Evolutionary conservation across 208 protist genomes (phyloP).

Genomic region (Strigomonas culicis): DNA sequence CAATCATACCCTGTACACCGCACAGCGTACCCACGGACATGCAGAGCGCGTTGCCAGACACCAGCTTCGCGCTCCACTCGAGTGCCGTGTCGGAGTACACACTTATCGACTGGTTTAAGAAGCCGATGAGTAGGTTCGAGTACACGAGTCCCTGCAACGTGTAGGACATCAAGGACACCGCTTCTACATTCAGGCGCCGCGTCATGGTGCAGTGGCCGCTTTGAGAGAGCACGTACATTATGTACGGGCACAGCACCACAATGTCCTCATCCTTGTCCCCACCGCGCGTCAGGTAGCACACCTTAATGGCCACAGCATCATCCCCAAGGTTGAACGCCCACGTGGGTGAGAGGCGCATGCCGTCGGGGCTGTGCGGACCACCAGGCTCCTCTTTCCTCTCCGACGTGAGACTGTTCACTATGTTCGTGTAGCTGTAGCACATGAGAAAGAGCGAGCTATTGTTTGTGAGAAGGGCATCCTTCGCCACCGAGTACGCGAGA

Average conservation of each 20-base stretch:
- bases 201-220: slow-evolving; percentile 41
- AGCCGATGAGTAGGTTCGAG: slow-evolving; percentile 86
- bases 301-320: slow-evolving; percentile 72
- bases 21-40: slow-evolving; percentile 62
- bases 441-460: slow-evolving; percentile 80
- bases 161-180: slow-evolving; percentile 56
- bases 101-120: slow-evolving; percentile 54
- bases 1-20: slow-evolving; percentile 74
- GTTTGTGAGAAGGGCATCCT: slow-evolving; percentile 70
- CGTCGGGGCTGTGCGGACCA: slow-evolving; percentile 1
- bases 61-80: slow-evolving; percentile 84
- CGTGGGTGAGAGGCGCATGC: slow-evolving; percentile 24
- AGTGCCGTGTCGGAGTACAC: slow-evolving; percentile 83
- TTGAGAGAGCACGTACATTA: slow-evolving; percentile 63
- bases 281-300: slow-evolving; percentile 55
- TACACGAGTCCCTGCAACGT: slow-evolving; percentile 30
- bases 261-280: slow-evolving; percentile 53
- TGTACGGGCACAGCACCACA: slow-evolving; percentile 74
- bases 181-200: slow-evolving; percentile 75
- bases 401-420: slow-evolving; percentile 35
- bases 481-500: slow-evolving; percentile 47
- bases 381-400: background rate
- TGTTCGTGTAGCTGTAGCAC: slow-evolving; percentile 70
- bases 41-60: slow-evolving; percentile 36
- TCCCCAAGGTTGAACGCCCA: slow-evolving; percentile 87